These are phyloP conservation scores for Carex pumila DNA, from an alignment of 176 grass and related monocot species.

Conservation along the genomic window DNA sequence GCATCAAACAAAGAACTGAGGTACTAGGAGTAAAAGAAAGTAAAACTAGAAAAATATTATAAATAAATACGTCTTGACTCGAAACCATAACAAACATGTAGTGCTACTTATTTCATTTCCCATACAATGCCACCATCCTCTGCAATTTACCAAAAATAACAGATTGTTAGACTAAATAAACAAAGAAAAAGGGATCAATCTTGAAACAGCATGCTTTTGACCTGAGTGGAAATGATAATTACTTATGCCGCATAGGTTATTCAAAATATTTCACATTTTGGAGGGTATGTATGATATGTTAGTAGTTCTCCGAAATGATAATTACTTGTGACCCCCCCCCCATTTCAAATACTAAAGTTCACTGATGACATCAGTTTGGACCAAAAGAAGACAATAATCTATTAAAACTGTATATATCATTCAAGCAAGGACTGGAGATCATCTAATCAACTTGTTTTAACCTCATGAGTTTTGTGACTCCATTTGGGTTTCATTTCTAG, in stretches of 20 bases:
- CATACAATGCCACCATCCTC: conserved; percentile 73
- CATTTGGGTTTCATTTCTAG: too few relatives aligned
- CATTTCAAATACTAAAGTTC: too few relatives aligned
- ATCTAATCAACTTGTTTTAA: too few relatives aligned
- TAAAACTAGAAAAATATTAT: not conserved
- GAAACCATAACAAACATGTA: not conserved
- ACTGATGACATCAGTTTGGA: too few relatives aligned
- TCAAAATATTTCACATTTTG: not conserved
- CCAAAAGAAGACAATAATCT: too few relatives aligned
- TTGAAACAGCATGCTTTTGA: not conserved
- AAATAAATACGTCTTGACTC: not conserved
- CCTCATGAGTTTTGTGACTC: too few relatives aligned
- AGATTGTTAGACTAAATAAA: conserved; percentile 18
- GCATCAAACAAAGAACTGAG: not conserved
- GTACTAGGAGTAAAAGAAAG: not conserved
- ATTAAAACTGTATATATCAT: too few relatives aligned
- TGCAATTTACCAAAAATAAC: conserved; percentile 39
- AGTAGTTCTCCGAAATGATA: not conserved
- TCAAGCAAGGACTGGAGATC: too few relatives aligned
- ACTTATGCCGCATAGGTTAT: not conserved
- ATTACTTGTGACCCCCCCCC: not conserved
- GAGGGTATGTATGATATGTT: not conserved
- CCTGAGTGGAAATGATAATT: not conserved
- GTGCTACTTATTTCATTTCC: conserved; percentile 38
- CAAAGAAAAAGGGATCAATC: not conserved